Base-by-base conservation (phyloP, 2,329 filamentous ascomycete genomes). In the Arthroderma uncinatum region DNA sequence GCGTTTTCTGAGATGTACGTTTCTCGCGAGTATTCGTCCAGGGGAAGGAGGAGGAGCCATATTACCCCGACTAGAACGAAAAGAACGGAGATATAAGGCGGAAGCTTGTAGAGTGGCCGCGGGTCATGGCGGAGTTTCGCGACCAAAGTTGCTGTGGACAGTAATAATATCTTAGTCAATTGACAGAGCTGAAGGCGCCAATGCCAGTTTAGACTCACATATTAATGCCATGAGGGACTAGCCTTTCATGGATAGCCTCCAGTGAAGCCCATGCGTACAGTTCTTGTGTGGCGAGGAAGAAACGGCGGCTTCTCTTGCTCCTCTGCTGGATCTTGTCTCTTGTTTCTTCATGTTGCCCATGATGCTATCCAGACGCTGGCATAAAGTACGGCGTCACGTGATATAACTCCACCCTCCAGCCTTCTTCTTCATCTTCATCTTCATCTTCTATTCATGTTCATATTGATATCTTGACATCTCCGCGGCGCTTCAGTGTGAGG, bases 1-100 rank as follows among this genome's bases (percentile, higher is more conserved):
- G 93, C 93, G 70, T 98, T 98, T 72, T 98, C 93, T 44, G 92
- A 97, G 58, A 98, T 93, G 72, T 98, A 98, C 0, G 92, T 98
- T 59, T 82, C 80, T 62, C 93, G 84, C 54, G 90, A 95, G 75
- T 97, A 95, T 63, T 91, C 82, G 71, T 97, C 82, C 55, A 97
- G 79, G 2, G 93, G 93, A 1, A 98, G 82, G 33, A 97, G 79
- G 21, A 96, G 82, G 12, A 98, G 83, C 89, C 92, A 98, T 64
- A 83, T 81, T 57, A 96, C 81, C 55, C 93, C 93, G 65, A 95
- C 81, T 53, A 92, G 66, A 65, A 97, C 83, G 73, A 87, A 94
- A 40, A 95, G 76, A 54, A 89, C 79, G 34, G 92, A 96, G 34
- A 97, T 76, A 74, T 94, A 92, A 12, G 90, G 89, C 40, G 92